Percentiles rank a stretch among this genome's conserved stretches.
phyloP scores from a whole-genome alignment of 2,329 filamentous ascomycete genomes.

The Fusarium floridanum region DNA sequence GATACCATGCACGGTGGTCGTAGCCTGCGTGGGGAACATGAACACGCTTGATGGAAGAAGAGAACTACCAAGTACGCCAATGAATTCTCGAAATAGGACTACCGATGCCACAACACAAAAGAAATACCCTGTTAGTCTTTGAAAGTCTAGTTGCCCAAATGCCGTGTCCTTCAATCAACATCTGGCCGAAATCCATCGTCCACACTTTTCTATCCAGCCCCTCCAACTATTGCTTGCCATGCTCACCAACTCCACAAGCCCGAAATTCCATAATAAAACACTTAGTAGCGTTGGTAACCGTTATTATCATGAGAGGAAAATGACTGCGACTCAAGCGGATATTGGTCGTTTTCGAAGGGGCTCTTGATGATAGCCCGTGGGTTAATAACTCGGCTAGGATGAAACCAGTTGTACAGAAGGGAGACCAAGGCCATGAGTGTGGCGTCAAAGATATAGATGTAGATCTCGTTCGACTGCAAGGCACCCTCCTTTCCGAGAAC shows the following conservation, averaged over 20 bases:
- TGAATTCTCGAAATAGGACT: neutral
- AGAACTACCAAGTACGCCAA: neutral
- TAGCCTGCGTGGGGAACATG: neutral
- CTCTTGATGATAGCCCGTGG: neutral
- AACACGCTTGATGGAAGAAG: neutral
- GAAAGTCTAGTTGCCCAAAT: neutral
- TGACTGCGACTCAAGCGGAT: neutral
- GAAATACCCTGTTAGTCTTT: neutral
- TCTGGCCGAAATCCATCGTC: neutral
- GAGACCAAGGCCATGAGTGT: conserved; percentile 45
- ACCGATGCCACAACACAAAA: neutral
- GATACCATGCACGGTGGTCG: neutral
- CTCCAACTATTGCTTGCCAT: neutral
- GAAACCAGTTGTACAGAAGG: conserved; percentile 32
- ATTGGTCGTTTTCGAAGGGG: neutral
- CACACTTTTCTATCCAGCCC: neutral
- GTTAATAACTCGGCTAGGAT: conserved; percentile 21
- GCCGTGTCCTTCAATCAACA: neutral
- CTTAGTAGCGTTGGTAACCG: neutral
- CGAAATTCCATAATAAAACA: neutral
- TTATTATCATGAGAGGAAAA: neutral
- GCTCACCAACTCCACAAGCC: neutral
- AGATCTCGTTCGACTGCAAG: conserved; percentile 49
- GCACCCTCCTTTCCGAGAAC: conserved; percentile 48
- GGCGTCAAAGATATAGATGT: conserved; percentile 53